These are phyloP conservation scores for Tricholoma furcatifolium DNA, from an alignment of 768 basidiomycete species.

Conservation along the genomic window DNA sequence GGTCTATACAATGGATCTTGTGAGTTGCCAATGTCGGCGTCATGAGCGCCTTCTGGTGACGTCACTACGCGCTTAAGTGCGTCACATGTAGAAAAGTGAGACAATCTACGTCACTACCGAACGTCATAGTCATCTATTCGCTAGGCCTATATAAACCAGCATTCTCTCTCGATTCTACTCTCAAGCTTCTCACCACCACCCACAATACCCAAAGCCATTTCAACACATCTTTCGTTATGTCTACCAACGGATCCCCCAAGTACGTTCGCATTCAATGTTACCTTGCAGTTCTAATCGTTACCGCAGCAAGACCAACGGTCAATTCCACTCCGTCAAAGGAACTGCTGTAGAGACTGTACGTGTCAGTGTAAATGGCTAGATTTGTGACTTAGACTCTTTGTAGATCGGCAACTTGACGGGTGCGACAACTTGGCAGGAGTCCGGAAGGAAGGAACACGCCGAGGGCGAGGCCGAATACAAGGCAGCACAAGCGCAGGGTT, in stretches of 20 bases:
- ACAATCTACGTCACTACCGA: neutral
- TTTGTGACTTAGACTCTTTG: neutral
- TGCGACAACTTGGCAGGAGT: constrained; percentile 39
- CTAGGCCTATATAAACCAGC: neutral
- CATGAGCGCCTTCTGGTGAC: neutral
- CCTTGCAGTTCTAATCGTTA: neutral
- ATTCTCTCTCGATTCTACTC: neutral
- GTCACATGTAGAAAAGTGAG: neutral
- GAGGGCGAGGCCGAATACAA: constrained; percentile 50
- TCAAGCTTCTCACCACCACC: neutral
- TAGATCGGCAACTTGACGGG: constrained; percentile 49
- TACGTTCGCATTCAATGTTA: constrained; percentile 1
- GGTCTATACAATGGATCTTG: no score
- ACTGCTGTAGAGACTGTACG: constrained; percentile 25
- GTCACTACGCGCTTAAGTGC: neutral
- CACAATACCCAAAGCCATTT: neutral
- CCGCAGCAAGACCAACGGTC: constrained; percentile 40
- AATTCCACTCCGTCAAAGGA: constrained; percentile 44
- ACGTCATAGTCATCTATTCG: neutral
- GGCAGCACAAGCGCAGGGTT: constrained; percentile 48
- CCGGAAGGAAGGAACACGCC: constrained; percentile 53
- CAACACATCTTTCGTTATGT: constrained; percentile 12
- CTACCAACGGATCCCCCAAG: constrained; percentile 20
- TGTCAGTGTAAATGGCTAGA: neutral
- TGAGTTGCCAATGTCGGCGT: no score